Base-by-base conservation (phyloP, 768 basidiomycete species). In the Lactarius quietus region DNA sequence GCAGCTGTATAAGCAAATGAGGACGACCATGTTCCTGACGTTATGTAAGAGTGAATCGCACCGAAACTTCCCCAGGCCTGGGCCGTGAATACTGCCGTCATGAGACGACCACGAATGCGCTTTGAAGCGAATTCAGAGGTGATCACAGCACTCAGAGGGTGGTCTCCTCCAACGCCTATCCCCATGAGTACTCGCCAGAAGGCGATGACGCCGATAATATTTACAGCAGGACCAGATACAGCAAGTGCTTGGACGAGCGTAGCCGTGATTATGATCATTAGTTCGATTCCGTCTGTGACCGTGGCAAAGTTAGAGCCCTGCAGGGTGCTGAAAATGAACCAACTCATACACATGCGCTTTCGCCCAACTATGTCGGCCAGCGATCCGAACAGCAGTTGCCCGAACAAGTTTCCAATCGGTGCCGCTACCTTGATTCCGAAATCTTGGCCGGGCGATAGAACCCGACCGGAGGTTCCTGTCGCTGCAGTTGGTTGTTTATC, bases 61-160 rank as follows among this genome's bases (percentile, higher is more conserved):
- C 89, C 72, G 68, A 93, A 85, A 76, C 92, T 87, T 59, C 93
- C 93, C 88, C 90, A 95, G n/a, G 93, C 93, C 69, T 95, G 93
- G 43, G 82, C 76, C 0, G 93, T 86, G 69, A 95, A 95, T 0
- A 94, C 92, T 4, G 88, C 89, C 0, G 88, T 88, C 92, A 95
- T 94, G 75, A 96, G 85, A 28, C 93, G 82, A 54, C 93, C 93
- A 70, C 93, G 85, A 56, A 80, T 84, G 38, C 83, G 82, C 17
- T 86, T 89, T 0, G 90, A 81, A 0, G 93, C 88, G 70, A 94
- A 96, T 73, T 96, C 93, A 31, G 90, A 93, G 4, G 93, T 86
- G 69, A 95, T 95, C 69, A 93, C 88, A 14, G 93, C 89, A 58
- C 83, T 86, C 0, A 95, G 75, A 15, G 93, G 93, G 72, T 94